A percentile compares a stretch with the other conserved stretches of the same genome.
Conservation (phyloP, 208 protist genomes). For the Crithidia brevicula region DNA sequence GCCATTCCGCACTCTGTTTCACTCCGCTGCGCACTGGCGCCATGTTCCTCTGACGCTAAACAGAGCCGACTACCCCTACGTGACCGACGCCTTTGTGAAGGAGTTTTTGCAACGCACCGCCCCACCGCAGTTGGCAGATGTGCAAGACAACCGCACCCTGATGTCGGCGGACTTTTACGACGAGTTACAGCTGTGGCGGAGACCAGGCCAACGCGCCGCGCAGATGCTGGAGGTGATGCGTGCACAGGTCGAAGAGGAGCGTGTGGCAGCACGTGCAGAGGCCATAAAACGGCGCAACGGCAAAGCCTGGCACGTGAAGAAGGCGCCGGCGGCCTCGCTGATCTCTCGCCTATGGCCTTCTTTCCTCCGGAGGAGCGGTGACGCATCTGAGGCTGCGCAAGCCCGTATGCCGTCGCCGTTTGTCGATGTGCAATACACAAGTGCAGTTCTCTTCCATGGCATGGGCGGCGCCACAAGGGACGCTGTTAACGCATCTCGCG, state of each 20-base stretch:
- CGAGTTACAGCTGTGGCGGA: slow-evolving; percentile 33
- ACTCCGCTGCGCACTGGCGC: slow-evolving; percentile 13
- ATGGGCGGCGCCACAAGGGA: not conserved
- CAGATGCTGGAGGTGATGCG: not conserved
- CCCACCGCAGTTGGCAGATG: slow-evolving; percentile 25
- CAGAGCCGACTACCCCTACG: slow-evolving; percentile 4
- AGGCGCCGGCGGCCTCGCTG: not conserved
- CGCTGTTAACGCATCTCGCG: not conserved
- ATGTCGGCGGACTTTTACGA: slow-evolving; percentile 47
- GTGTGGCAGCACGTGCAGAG: slow-evolving; percentile 12
- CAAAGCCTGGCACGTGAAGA: slow-evolving; percentile 21
- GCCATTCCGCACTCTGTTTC: not conserved
- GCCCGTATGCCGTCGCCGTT: not conserved
- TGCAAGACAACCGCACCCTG: slow-evolving; percentile 33
- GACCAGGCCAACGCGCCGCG: slow-evolving; percentile 15
- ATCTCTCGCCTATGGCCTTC: not conserved
- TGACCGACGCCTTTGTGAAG: slow-evolving; percentile 5
- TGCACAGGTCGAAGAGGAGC: slow-evolving; percentile 12
- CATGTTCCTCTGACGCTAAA: slow-evolving; percentile 7
- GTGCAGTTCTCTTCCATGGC: slow-evolving; percentile 1
- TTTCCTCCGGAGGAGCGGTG: not conserved
- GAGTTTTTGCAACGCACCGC: slow-evolving; percentile 17
- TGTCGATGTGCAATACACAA: slow-evolving; percentile 17
- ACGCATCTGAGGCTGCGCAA: not conserved
- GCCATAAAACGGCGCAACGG: not conserved